Percentiles rank a stretch among this genome's conserved stretches.
These are phyloP conservation scores for Lignosus rhinocerotis DNA, from an alignment of 1,284 basidiomycete genomes.

Conservation along the genomic window DNA sequence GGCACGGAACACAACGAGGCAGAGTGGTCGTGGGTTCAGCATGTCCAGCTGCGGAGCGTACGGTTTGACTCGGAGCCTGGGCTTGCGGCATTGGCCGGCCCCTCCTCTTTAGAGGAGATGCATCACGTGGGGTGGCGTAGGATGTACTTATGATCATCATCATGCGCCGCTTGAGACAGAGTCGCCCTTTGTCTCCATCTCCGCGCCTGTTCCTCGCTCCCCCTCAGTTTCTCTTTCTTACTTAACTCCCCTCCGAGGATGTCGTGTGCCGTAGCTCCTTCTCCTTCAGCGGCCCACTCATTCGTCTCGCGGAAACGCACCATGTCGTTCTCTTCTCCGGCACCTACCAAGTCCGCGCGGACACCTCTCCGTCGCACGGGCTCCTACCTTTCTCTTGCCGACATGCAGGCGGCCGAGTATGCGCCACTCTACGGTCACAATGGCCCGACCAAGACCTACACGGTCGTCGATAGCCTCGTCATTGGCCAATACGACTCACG, in stretches of 20 bases:
- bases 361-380: slow-evolving; percentile 33
- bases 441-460: slow-evolving; percentile 18
- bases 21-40: slow-evolving; percentile 19
- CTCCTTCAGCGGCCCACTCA: slow-evolving; percentile 11
- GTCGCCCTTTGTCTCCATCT: slow-evolving; percentile 26
- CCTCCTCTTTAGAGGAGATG: slow-evolving; percentile 1
- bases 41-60: slow-evolving; percentile 20
- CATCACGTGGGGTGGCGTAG: slow-evolving; percentile 23
- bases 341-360: slow-evolving; percentile 28
- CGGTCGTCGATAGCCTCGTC: slow-evolving; percentile 24
- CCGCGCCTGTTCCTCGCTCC: slow-evolving; percentile 18
- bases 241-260: slow-evolving; percentile 22
- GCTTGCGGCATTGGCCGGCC: slow-evolving; percentile 13
- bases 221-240: slow-evolving; percentile 15
- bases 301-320: slow-evolving; percentile 33
- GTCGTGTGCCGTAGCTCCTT: slow-evolving; percentile 23
- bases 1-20: slow-evolving; percentile 22
- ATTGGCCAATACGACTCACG: slow-evolving; percentile 25
- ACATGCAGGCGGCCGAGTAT: slow-evolving; percentile 28
- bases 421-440: slow-evolving; percentile 27
- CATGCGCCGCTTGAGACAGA: slow-evolving; percentile 25
- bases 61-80: slow-evolving; percentile 11
- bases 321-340: slow-evolving; percentile 35
- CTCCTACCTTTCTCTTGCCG: slow-evolving; percentile 34
- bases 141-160: slow-evolving; percentile 16